phyloP scores from a whole-genome alignment of 345 rosid species.

The Salix arbutifolia region DNA sequence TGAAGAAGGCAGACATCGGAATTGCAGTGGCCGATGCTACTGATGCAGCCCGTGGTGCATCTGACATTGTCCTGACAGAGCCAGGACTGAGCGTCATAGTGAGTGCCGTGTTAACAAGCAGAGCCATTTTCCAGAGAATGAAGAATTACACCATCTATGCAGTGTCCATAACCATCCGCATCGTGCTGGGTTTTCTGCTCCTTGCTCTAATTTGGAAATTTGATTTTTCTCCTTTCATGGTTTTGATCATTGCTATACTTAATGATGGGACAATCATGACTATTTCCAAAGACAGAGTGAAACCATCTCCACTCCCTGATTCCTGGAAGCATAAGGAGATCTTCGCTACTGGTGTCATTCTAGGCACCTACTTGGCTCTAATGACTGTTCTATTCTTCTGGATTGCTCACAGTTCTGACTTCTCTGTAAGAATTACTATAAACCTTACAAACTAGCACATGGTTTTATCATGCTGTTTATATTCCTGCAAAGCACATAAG shows the following conservation, averaged over 20 bases:
- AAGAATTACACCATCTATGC: slow-evolving; percentile 98
- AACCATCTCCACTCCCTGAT: slow-evolving; percentile 82
- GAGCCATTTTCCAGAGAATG: slow-evolving; percentile 96
- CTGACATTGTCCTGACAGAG: slow-evolving; percentile 87
- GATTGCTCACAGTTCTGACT: slow-evolving; percentile 54
- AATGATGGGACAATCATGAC: slow-evolving; percentile 92
- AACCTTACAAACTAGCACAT: neutral
- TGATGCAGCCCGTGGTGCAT: slow-evolving; percentile 90
- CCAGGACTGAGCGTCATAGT: slow-evolving; percentile 93
- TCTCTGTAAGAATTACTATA: slow-evolving; percentile 46
- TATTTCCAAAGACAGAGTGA: slow-evolving; percentile 75
- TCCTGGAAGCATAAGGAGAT: slow-evolving; percentile 89
- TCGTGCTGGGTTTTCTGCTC: slow-evolving; percentile 78
- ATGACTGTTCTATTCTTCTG: slow-evolving; percentile 91
- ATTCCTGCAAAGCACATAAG: neutral
- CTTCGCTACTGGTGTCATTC: slow-evolving; percentile 76
- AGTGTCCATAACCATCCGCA: slow-evolving; percentile 45
- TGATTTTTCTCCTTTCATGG: slow-evolving; percentile 97
- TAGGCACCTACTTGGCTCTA: slow-evolving; percentile 69
- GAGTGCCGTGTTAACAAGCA: slow-evolving; percentile 89
- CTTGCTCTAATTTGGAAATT: slow-evolving; percentile 92
- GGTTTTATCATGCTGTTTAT: neutral
- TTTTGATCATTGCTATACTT: slow-evolving; percentile 75
- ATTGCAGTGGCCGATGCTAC: slow-evolving; percentile 98
- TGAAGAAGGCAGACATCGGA: slow-evolving; percentile 92